phyloP scores from a whole-genome alignment of 2,329 filamentous ascomycete genomes.

The Aspergillus aculeatinus region DNA sequence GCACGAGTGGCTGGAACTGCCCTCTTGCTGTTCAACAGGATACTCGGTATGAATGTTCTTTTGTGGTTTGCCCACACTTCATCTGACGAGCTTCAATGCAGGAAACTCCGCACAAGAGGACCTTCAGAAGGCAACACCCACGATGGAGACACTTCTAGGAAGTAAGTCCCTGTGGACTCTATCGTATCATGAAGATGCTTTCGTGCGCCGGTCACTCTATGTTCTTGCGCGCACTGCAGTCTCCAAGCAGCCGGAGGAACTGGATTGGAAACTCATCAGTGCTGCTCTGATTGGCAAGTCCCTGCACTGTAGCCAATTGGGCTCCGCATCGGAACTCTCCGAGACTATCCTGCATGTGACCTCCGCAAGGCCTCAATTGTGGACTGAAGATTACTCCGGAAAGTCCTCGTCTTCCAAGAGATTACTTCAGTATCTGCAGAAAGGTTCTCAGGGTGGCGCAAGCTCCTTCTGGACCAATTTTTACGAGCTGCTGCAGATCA shows the following conservation, averaged over 20 bases:
- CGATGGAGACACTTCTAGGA: conserved; percentile 66
- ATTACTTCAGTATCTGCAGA: conserved; percentile 71
- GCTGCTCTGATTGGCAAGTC: conserved; percentile 72
- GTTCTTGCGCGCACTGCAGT: conserved; percentile 54
- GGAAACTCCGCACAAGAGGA: conserved; percentile 47
- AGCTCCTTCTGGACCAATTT: conserved; percentile 72
- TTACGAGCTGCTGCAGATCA: conserved; percentile 56
- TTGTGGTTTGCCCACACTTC: neutral
- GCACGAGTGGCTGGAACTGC: conserved; percentile 69
- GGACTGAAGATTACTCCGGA: conserved; percentile 64
- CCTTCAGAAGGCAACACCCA: conserved; percentile 58
- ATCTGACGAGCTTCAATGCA: conserved; percentile 23
- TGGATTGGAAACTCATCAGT: conserved; percentile 66
- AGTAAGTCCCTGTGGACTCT: conserved; percentile 63
- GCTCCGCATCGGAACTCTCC: conserved; percentile 71
- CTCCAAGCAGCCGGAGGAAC: conserved; percentile 45
- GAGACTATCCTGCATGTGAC: conserved; percentile 68
- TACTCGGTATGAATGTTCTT: conserved; percentile 45
- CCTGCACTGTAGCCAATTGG: conserved; percentile 68
- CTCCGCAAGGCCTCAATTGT: conserved; percentile 63
- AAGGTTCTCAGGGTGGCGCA: conserved; percentile 77
- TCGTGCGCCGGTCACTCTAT: conserved; percentile 59
- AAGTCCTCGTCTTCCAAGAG: conserved; percentile 58
- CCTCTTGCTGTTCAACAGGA: conserved; percentile 54
- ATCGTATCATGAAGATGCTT: conserved; percentile 55